Evolutionary conservation across 2,329 filamentous ascomycete genomes (phyloP), one percentile per base, ranked within the genome.

Genomic region (Alternaria metachromatica): DNA sequence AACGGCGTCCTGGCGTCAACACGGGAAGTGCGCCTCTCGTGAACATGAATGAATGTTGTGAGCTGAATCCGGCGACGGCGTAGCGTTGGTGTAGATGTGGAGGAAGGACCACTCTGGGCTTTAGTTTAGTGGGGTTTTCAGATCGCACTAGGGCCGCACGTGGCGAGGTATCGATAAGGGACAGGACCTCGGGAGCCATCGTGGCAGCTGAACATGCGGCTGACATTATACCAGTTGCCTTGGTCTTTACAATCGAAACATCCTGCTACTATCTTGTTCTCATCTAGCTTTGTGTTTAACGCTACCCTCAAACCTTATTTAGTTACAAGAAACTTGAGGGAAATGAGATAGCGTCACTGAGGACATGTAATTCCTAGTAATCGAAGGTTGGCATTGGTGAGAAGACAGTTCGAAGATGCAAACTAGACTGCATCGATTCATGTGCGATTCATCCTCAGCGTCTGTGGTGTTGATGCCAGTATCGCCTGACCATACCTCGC

Each of bases 111-210:
- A 30, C 49, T 37, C 13, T 23, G 33, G 49, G 28, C 30, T 51
- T 30, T 53, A 53, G 49, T 41, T 53, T 33, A 53, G 49, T 53
- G 49, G 49, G 49, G 49, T 33, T 1, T 28, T 11, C 49, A 53
- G 30, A 53, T 53, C 37, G 49, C 49, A 30, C 49, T 33, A 37
- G 49, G 2, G 28, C 33, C 30, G 37, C 33, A 55, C 33, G 33
- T 55, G 53, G 53, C 21, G 21, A 55, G 53, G n/a, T 55, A 55
- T 55, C 53, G 53, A 55, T 55, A 55, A 55, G 53, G 23, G 21
- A 13, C 20, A 46, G 6, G 21, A 37, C 33, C 33, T 37, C 15
- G 33, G 33, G 33, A 37, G 33, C 33, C 33, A n/a, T 37, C 15
- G 8, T 37, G 15, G 0, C 15, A 37, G 5, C 33, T 37, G 33